Base-by-base conservation (phyloP, 371 early-diverging fungal species). In the Apophysomyces elegans region DNA sequence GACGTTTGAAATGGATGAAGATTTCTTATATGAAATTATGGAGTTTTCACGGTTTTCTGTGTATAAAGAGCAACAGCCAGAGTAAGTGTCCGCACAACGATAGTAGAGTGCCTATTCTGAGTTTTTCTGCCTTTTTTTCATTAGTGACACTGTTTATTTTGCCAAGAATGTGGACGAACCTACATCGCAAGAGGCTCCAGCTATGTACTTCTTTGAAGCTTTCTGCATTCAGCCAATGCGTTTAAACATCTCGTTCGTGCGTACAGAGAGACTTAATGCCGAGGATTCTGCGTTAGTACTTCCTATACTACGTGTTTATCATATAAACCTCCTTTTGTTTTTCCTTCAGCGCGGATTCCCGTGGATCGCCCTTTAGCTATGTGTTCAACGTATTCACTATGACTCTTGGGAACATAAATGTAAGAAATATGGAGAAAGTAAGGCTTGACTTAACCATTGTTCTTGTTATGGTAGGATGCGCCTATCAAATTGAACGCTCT, bases 401-500 rank as follows among this genome's bases (percentile, higher is more conserved):
- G 93, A 91, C 95, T 1, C 79, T 96, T 38, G 96, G 94, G 45
- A 96, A 96, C 65, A 86, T 95, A 64, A 91, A 92, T 76, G 88
- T 87, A 78, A 71, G 11, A 70, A 54, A 16, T 26, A 2, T 26
- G 1, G 3, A 26, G 32, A 3, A 26, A 26, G 32, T 26, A 26
- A 26, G 32, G 32, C 32, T 26, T 2, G 41, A 56, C n/a, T 35
- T 11, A 6, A 13, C 3, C 11, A 58, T 9, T 38, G 46, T 56
- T 45, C 13, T 61, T 32, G 26, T 32, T 43, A 26, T 26, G 32
- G 32, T 69, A 89, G 85, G 93, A 95, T 73, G 94, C 95, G 4
- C 94, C 94, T 0, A 79, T 95, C 56, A 84, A 86, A 16, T 71
- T 95, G 32, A 94, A 95, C 73, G 92, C 95, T 1, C 74, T 96